phyloP scores from a whole-genome alignment of 306 rosid species.

The Corylus avellana region DNA sequence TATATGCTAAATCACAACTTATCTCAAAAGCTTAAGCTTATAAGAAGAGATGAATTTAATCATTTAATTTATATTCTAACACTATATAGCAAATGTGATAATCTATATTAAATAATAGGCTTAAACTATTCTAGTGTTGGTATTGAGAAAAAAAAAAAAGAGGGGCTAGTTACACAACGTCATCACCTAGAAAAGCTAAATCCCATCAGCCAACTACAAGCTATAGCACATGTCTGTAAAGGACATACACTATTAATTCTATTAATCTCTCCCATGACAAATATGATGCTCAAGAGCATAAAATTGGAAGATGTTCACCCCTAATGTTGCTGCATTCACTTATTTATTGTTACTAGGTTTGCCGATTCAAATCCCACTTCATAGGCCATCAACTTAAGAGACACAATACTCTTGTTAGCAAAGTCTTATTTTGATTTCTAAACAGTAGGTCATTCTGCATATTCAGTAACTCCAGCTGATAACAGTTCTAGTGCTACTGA shows the following conservation, averaged over 20 bases:
- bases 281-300: not conserved
- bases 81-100: not conserved
- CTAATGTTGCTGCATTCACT: not conserved
- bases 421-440: not conserved
- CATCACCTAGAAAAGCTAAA: not conserved
- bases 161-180: not conserved
- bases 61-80: too few relatives aligned
- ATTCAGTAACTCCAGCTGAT: not conserved
- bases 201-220: not conserved
- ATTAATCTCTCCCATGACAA: not conserved
- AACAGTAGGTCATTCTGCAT: not conserved
- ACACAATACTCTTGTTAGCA: not conserved
- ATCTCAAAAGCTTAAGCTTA: too few relatives aligned
- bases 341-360: not conserved
- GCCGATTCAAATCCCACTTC: not conserved
- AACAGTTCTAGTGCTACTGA: not conserved
- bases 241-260: not conserved
- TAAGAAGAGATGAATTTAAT: too few relatives aligned
- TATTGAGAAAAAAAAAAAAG: not conserved
- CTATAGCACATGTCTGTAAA: not conserved
- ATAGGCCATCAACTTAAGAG: not conserved
- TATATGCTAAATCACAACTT: too few relatives aligned
- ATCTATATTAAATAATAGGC: not conserved
- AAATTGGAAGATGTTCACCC: not conserved
- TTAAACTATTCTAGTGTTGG: not conserved